These are phyloP conservation scores for Clitoria ternatea DNA, from an alignment of 306 rosid species.

Conservation along the genomic window DNA sequence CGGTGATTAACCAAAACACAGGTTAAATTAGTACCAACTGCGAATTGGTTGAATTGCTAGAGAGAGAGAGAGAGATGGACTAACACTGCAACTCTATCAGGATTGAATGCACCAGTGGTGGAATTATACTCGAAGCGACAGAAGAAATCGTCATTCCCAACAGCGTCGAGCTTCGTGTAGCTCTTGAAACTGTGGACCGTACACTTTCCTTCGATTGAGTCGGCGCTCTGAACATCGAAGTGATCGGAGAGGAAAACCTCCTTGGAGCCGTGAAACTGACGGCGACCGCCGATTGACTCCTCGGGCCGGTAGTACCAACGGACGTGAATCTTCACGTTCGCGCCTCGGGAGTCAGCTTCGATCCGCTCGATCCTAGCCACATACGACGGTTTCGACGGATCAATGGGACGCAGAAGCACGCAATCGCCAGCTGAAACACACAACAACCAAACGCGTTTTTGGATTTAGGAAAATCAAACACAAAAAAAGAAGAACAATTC, in stretches of 20 bases:
- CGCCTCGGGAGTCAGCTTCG: constrained; percentile 93
- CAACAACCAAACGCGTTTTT: not conserved
- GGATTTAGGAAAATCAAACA: not conserved
- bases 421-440: constrained; percentile 71
- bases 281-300: constrained; percentile 97
- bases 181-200: constrained; percentile 86
- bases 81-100: constrained; percentile 97
- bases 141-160: constrained; percentile 96
- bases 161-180: constrained; percentile 95
- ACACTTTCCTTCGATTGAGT: constrained; percentile 87
- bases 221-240: constrained; percentile 87
- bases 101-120: constrained; percentile 85
- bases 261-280: constrained; percentile 96
- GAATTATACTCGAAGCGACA: constrained; percentile 98
- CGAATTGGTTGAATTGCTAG: not conserved
- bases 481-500: not conserved
- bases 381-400: constrained; percentile 75
- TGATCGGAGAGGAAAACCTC: constrained; percentile 97
- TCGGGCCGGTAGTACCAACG: constrained; percentile 99
- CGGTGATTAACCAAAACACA: constrained; percentile 2
- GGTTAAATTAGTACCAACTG: not conserved
- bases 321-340: constrained; percentile 78
- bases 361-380: constrained; percentile 93
- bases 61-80: no score
- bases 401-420: constrained; percentile 90